A percentile compares a stretch with the other conserved stretches of the same genome.
phyloP scores from a whole-genome alignment of 768 basidiomycete genomes.

The Boletus huronensis region DNA sequence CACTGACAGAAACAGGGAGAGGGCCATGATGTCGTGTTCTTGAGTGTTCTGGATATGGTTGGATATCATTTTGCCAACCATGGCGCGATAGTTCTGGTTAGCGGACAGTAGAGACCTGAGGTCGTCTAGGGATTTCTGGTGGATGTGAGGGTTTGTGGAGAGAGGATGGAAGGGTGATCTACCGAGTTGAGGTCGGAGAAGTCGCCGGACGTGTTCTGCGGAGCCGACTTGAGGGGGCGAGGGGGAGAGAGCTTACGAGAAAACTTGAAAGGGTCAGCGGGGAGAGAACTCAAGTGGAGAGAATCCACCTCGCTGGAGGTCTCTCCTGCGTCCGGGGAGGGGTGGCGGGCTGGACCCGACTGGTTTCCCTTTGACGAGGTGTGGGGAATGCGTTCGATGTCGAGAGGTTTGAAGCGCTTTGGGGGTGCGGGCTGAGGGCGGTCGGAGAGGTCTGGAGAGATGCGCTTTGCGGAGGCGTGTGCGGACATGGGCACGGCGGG shows the following conservation, averaged over 20 bases:
- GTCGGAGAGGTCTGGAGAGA: constrained; percentile 20
- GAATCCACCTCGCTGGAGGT: constrained; percentile 23
- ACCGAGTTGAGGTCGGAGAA: constrained; percentile 22
- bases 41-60: constrained; percentile 22
- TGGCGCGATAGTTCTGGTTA: constrained; percentile 14
- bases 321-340: constrained; percentile 14
- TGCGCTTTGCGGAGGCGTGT: constrained; percentile 29
- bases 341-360: constrained; percentile 4
- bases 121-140: constrained; percentile 29
- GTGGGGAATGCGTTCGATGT: constrained; percentile 27
- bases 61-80: constrained; percentile 24
- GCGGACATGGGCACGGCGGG: constrained; percentile 9
- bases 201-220: constrained; percentile 5
- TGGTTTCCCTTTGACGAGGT: constrained; percentile 7
- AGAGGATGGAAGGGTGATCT: not conserved
- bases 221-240: constrained; percentile 4
- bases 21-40: constrained; percentile 36
- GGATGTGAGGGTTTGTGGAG: not conserved
- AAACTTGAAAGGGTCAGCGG: constrained; percentile 22
- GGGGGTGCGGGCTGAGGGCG: constrained; percentile 6
- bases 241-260: constrained; percentile 1
- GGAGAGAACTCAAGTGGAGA: constrained; percentile 14
- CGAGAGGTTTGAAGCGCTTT: constrained; percentile 33
- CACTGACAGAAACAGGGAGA: constrained; percentile 42
- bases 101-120: constrained; percentile 24